These are phyloP conservation scores for Hypoxylon fragiforme DNA, from an alignment of 495 filamentous ascomycete genomes.

Conservation along the genomic window DNA sequence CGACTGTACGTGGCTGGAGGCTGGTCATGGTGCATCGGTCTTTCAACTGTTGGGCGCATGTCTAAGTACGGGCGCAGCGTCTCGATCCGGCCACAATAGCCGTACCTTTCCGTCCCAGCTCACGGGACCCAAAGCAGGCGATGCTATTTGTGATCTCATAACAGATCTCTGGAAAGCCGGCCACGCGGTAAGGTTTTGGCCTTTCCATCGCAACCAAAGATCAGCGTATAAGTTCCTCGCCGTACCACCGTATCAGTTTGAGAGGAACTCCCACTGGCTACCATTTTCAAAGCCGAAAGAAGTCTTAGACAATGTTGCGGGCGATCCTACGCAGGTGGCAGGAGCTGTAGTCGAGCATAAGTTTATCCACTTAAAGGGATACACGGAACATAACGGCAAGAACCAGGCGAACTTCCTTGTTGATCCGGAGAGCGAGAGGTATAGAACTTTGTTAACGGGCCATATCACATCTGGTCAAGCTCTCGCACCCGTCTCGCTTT, in stretches of 20 bases:
- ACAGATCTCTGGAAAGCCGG: neutral
- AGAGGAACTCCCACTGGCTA: neutral
- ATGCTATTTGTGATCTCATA: neutral
- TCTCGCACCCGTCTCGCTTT: slow-evolving; percentile 50
- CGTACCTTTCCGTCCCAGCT: neutral
- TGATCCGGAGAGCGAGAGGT: slow-evolving; percentile 16
- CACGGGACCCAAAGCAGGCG: neutral
- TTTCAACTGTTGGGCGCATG: slow-evolving; percentile 29
- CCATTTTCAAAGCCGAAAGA: too few relatives aligned
- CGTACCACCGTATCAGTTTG: neutral
- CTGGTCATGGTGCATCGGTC: slow-evolving; percentile 21
- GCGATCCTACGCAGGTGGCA: neutral
- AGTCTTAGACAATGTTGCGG: too few relatives aligned
- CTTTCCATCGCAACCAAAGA: neutral
- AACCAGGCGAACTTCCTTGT: slow-evolving; percentile 25
- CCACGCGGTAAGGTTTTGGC: neutral
- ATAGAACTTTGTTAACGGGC: slow-evolving; percentile 31
- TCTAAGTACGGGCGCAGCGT: slow-evolving; percentile 1
- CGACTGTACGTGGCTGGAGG: slow-evolving; percentile 37
- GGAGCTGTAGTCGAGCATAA: slow-evolving; percentile 10
- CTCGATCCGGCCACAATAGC: slow-evolving; percentile 7
- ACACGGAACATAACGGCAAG: slow-evolving; percentile 4
- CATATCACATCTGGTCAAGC: slow-evolving; percentile 43
- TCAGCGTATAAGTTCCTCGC: too few relatives aligned
- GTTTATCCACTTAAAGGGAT: slow-evolving; percentile 34